Evolutionary conservation across 176 grass and related monocot species (phyloP).

Genomic region (Calamus simplicifolius): DNA sequence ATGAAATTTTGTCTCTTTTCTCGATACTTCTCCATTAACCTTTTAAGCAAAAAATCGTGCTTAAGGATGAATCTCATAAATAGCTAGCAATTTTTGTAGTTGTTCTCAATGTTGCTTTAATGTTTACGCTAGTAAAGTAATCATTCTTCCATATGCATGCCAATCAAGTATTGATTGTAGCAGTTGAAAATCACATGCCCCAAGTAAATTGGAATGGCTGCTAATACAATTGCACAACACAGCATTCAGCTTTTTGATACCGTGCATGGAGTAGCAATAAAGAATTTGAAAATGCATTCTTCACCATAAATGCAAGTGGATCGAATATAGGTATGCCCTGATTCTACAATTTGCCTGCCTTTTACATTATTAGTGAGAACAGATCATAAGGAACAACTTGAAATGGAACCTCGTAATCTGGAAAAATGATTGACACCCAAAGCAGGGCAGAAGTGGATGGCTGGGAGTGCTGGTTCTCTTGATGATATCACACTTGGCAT

Average conservation of each 20-base stretch:
- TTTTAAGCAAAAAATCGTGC: too few relatives aligned
- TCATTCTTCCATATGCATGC: slow-evolving; percentile 4
- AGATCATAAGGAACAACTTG: too few relatives aligned
- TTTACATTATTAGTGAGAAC: background rate
- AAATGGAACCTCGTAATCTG: too few relatives aligned
- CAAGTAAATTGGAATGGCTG: slow-evolving; percentile 81
- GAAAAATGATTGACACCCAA: too few relatives aligned
- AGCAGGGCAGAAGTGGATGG: too few relatives aligned
- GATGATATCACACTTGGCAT: too few relatives aligned
- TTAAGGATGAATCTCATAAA: too few relatives aligned
- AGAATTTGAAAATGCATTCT: slow-evolving; percentile 86
- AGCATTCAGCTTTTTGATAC: slow-evolving; percentile 92
- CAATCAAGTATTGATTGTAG: slow-evolving; percentile 83
- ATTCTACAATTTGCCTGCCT: background rate
- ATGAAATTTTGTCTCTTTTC: too few relatives aligned
- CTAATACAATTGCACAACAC: slow-evolving; percentile 87
- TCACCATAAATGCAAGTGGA: slow-evolving; percentile 82
- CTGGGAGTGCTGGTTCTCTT: too few relatives aligned
- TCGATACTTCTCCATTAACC: too few relatives aligned
- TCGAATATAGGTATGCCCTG: slow-evolving; percentile 59
- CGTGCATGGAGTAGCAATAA: slow-evolving; percentile 82
- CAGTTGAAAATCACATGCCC: slow-evolving; percentile 96
- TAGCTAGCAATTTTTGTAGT: too few relatives aligned
- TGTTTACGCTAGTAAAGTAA: background rate
- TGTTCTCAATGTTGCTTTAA: background rate